phyloP scores from a whole-genome alignment of 257 asterid species.

The Ophiorrhiza pumila region DNA sequence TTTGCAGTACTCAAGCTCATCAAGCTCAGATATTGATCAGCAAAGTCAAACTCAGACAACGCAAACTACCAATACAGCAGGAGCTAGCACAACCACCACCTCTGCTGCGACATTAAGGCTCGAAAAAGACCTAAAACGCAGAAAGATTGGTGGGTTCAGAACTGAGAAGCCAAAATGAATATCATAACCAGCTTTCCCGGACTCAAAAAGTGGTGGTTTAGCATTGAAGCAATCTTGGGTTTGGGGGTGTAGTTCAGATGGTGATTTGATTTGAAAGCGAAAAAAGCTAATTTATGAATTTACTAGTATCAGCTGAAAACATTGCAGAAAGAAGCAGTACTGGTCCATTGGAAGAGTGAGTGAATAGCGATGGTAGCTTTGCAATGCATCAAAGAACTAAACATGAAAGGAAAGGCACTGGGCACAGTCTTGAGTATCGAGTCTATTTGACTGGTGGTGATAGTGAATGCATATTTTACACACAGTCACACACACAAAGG shows the following conservation, averaged over 20 bases:
- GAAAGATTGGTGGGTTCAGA: slow-evolving; percentile 23
- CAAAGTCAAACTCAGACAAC: neutral
- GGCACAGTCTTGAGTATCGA: neutral
- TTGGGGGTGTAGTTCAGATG: neutral
- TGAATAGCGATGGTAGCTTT: slow-evolving; percentile 23
- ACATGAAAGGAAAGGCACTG: slow-evolving; percentile 1
- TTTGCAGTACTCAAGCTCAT: slow-evolving; percentile 27
- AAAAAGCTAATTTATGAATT: slow-evolving; percentile 9
- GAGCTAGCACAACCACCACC: neutral
- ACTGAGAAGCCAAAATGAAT: slow-evolving; percentile 3
- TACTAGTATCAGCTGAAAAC: neutral
- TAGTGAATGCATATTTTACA: neutral
- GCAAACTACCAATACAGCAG: neutral
- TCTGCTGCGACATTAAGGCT: neutral
- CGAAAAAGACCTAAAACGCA: slow-evolving; percentile 24
- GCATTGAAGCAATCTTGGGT: neutral
- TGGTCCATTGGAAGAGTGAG: slow-evolving; percentile 22
- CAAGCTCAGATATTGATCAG: slow-evolving; percentile 24
- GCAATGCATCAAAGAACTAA: slow-evolving; percentile 19
- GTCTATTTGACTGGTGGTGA: slow-evolving; percentile 2
- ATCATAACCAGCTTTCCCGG: slow-evolving; percentile 21
- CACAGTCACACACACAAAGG: neutral
- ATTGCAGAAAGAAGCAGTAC: slow-evolving; percentile 6
- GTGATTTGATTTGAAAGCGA: neutral
- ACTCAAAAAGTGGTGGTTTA: neutral